Conservation (phyloP, 768 basidiomycete genomes). For the Stropharia rugosoannulata region DNA sequence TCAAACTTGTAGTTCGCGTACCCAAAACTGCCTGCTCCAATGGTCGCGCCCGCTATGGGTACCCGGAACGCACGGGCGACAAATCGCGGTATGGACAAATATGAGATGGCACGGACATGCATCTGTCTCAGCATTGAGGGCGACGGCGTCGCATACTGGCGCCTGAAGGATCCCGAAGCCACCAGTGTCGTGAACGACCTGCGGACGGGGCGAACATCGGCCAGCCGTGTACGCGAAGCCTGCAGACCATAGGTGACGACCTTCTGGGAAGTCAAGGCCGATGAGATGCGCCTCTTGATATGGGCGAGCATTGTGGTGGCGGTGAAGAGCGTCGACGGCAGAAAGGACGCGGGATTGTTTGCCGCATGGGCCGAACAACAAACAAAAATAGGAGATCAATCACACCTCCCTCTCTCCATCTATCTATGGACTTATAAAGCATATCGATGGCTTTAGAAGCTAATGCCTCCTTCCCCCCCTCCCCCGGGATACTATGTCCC, state of each 20-base stretch:
- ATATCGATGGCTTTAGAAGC: not conserved
- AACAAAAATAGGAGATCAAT: slow-evolving; percentile 16
- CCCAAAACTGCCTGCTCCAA: slow-evolving; percentile 88
- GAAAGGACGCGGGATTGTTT: slow-evolving; percentile 1
- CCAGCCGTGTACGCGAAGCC: slow-evolving; percentile 34
- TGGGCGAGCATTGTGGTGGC: slow-evolving; percentile 39
- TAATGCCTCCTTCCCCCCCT: slow-evolving; percentile 29
- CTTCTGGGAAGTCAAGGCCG: slow-evolving; percentile 37
- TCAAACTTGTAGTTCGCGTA: slow-evolving; percentile 98
- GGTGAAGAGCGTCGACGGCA: not conserved
- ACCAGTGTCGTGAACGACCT: slow-evolving; percentile 59
- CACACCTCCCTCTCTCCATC: not conserved
- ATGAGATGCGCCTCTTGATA: slow-evolving; percentile 36
- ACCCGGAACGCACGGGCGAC: slow-evolving; percentile 86
- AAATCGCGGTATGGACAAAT: slow-evolving; percentile 86
- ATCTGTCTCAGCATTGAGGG: slow-evolving; percentile 56
- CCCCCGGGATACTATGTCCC: slow-evolving; percentile 80
- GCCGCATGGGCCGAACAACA: slow-evolving; percentile 5
- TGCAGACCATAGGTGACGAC: slow-evolving; percentile 53
- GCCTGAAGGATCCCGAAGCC: slow-evolving; percentile 51
- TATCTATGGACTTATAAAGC: not conserved
- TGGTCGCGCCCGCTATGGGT: slow-evolving; percentile 83
- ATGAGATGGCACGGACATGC: slow-evolving; percentile 77
- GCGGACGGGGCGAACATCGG: slow-evolving; percentile 41
- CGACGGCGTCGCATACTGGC: slow-evolving; percentile 43